A percentile compares a stretch with the other conserved stretches of the same genome.
These are phyloP conservation scores for Heritiera littoralis DNA, from an alignment of 345 rosid genomes.

Conservation along the genomic window DNA sequence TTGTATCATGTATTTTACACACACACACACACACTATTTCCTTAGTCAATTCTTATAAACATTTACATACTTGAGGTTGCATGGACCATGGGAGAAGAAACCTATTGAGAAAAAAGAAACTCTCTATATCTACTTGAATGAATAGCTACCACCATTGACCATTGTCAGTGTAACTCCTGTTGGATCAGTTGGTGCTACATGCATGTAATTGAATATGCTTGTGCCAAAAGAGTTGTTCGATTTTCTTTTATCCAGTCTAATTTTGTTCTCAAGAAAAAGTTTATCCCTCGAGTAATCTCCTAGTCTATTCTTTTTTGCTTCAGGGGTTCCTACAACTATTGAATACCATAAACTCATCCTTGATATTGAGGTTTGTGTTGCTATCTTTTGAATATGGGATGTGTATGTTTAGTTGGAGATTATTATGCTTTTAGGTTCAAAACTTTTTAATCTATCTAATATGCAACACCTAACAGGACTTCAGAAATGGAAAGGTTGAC, in stretches of 20 bases:
- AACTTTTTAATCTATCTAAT: slow-evolving; percentile 6
- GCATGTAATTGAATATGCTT: slow-evolving; percentile 5
- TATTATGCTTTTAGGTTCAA: slow-evolving; percentile 2
- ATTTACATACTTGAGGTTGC: background rate
- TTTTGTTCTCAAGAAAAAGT: slow-evolving; percentile 10
- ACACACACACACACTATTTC: background rate
- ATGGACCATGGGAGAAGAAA: slow-evolving; percentile 14
- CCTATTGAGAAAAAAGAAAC: background rate
- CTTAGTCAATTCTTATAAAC: background rate
- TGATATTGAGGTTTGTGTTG: slow-evolving; percentile 73
- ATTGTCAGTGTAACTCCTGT: background rate
- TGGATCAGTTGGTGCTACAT: background rate
- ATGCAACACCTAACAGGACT: slow-evolving; percentile 59
- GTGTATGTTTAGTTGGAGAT: slow-evolving; percentile 7
- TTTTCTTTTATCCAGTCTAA: background rate
- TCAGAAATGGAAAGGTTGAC: slow-evolving; percentile 91
- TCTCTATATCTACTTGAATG: background rate
- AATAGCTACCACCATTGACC: background rate
- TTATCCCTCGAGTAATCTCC: slow-evolving; percentile 11
- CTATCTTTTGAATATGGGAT: background rate
- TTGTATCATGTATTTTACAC: background rate
- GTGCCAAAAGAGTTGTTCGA: background rate
- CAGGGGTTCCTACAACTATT: slow-evolving; percentile 96
- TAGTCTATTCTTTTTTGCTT: slow-evolving; percentile 13
- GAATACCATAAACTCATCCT: slow-evolving; percentile 97